Percentiles rank a stretch among this genome's conserved stretches.
Conservation (phyloP, 2,329 filamentous ascomycete genomes). For the Colletotrichum liriopes region DNA sequence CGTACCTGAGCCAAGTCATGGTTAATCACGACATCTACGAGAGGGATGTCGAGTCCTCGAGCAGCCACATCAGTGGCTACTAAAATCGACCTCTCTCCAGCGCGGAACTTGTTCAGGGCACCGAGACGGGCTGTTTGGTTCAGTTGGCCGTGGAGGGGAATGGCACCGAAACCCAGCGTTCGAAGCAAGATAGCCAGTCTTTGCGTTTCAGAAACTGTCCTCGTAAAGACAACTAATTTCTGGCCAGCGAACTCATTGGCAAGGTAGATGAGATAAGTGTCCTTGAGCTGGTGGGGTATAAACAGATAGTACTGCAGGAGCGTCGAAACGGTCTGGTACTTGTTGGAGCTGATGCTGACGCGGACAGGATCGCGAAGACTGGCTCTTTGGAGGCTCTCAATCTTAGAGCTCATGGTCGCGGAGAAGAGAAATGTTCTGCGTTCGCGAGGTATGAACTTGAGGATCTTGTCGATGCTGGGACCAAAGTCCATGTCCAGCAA, state of each 20-base stretch:
- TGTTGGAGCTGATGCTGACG: conserved; percentile 85
- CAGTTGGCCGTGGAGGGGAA: conserved; percentile 93
- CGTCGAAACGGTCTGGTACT: conserved; percentile 93
- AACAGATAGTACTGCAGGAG: conserved; percentile 90
- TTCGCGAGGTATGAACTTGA: conserved; percentile 87
- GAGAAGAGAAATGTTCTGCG: conserved; percentile 90
- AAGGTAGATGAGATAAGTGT: conserved; percentile 89
- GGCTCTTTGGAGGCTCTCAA: conserved; percentile 92
- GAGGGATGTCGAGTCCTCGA: conserved; percentile 91
- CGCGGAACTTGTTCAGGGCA: conserved; percentile 90
- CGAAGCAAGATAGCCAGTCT: conserved; percentile 87
- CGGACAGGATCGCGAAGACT: conserved; percentile 87
- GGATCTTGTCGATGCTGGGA: conserved; percentile 91
- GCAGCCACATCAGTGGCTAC: conserved; percentile 94
- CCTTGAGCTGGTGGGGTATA: conserved; percentile 89
- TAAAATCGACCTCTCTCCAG: conserved; percentile 85
- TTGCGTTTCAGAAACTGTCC: conserved; percentile 93
- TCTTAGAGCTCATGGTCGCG: conserved; percentile 93
- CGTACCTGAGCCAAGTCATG: conserved; percentile 77
- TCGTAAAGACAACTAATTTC: conserved; percentile 89
- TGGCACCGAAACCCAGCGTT: conserved; percentile 88
- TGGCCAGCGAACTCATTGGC: conserved; percentile 91
- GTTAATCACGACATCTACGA: conserved; percentile 91
- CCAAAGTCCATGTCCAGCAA: conserved; percentile 96
- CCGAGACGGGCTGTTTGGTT: conserved; percentile 90